A percentile compares a stretch with the other conserved stretches of the same genome.
These are phyloP conservation scores for Chlorella sorokiniana DNA, from an alignment of 139 green algal species.

Conservation along the genomic window DNA sequence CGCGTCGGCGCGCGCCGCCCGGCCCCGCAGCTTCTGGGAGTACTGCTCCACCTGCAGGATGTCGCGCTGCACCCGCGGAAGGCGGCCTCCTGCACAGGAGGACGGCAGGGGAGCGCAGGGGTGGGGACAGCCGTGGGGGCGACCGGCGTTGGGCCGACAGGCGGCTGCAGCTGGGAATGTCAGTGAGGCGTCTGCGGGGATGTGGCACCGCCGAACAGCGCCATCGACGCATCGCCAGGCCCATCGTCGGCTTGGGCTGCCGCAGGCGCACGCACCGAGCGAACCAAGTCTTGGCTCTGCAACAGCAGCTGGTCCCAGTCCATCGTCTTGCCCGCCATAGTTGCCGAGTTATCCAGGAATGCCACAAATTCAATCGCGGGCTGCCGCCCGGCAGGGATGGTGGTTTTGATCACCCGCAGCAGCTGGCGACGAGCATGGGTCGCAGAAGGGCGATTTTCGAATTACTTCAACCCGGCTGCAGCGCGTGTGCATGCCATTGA, in stretches of 20 bases:
- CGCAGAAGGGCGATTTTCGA: no score
- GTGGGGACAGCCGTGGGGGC: no score
- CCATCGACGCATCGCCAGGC: not conserved
- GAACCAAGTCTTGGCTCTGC: conserved; percentile 66
- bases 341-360: not conserved
- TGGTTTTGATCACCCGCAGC: no score
- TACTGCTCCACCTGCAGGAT: conserved; percentile 77
- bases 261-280: conserved; percentile 51
- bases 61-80: conserved; percentile 79
- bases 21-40: conserved; percentile 59
- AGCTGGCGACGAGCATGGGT: no score
- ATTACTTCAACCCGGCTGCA: no score
- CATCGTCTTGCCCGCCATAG: conserved; percentile 4
- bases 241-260: not conserved
- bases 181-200: no score
- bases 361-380: not conserved
- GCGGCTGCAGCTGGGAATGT: no score
- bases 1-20: conserved; percentile 59
- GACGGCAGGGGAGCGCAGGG: not conserved
- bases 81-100: conserved; percentile 64
- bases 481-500: no score
- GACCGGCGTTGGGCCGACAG: no score
- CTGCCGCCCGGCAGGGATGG: not conserved
- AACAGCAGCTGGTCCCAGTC: conserved; percentile 77
- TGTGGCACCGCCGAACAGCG: no score